Evolutionary conservation across 2,329 filamentous ascomycete genomes (phyloP).

Genomic region (Talaromyces sp.): DNA sequence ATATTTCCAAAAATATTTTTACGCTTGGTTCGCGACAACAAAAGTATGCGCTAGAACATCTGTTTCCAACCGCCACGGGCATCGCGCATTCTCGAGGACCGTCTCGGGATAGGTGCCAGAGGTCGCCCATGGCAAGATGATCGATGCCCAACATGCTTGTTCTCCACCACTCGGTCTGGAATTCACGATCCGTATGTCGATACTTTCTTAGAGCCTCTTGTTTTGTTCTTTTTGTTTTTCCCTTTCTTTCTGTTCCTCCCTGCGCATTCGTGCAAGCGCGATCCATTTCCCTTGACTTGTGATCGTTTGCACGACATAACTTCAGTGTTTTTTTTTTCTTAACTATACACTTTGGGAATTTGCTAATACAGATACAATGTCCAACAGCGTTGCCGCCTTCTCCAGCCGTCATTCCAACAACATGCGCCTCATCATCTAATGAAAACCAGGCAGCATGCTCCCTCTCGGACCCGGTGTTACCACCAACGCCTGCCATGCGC

Average conservation of each 20-base stretch:
- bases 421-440: constrained; percentile 28
- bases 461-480: constrained; percentile 21
- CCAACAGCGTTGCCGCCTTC: constrained; percentile 26
- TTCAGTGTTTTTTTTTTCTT: neutral
- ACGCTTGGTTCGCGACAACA: neutral
- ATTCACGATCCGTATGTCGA: constrained; percentile 31
- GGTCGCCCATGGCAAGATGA: constrained; percentile 35
- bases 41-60: constrained; percentile 36
- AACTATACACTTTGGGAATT: neutral
- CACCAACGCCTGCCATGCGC: constrained; percentile 16
- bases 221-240: constrained; percentile 15
- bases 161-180: constrained; percentile 26
- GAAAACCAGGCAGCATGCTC: constrained; percentile 20
- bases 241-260: neutral
- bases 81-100: constrained; percentile 29
- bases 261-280: neutral
- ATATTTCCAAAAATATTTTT: neutral
- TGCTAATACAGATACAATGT: neutral
- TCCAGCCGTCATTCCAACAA: constrained; percentile 24
- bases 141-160: constrained; percentile 34
- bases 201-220: constrained; percentile 7
- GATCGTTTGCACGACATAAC: neutral
- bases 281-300: neutral
- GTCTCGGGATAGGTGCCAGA: constrained; percentile 27
- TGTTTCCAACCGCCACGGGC: constrained; percentile 25